These are phyloP conservation scores for Penicillium concentricum DNA, from an alignment of 2,329 filamentous ascomycete genomes.

Conservation along the genomic window DNA sequence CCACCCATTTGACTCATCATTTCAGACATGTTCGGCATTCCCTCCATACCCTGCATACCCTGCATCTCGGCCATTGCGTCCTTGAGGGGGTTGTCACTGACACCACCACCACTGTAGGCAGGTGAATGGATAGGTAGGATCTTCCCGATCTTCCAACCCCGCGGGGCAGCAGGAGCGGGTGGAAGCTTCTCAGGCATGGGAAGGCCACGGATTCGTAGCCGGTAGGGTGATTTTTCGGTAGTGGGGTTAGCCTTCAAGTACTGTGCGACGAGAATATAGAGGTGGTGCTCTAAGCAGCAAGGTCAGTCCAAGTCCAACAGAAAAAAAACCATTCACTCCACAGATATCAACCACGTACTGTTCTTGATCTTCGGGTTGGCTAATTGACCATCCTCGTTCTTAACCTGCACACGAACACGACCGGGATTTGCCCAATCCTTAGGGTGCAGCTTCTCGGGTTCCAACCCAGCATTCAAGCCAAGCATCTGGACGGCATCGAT, in stretches of 20 bases:
- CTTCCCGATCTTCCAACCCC: conserved; percentile 86
- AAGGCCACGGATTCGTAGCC: conserved; percentile 71
- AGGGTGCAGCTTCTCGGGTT: conserved; percentile 88
- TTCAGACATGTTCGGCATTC: conserved; percentile 53
- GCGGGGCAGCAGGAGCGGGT: conserved; percentile 71
- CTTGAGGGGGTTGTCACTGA: conserved; percentile 90
- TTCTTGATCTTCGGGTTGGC: conserved; percentile 60
- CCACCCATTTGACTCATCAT: conserved; percentile 16
- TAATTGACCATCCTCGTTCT: conserved; percentile 51
- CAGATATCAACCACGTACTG: conserved; percentile 48
- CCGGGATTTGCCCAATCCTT: conserved; percentile 98
- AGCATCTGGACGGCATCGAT: conserved; percentile 77
- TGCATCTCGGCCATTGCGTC: conserved; percentile 97
- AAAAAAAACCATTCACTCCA: background rate
- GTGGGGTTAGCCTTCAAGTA: conserved; percentile 79
- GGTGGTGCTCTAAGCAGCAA: conserved; percentile 65
- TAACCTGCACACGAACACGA: conserved; percentile 75
- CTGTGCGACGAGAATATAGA: conserved; percentile 76
- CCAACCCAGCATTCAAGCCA: conserved; percentile 65
- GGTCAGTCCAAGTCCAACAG: background rate
- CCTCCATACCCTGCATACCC: conserved; percentile 43
- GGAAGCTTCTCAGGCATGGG: conserved; percentile 66
- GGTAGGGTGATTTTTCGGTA: conserved; percentile 67
- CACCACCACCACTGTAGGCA: conserved; percentile 86
- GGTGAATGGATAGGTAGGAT: conserved; percentile 85